Base-by-base conservation (phyloP, 768 basidiomycete genomes). In the Rhodotorula sphaerocarpa region DNA sequence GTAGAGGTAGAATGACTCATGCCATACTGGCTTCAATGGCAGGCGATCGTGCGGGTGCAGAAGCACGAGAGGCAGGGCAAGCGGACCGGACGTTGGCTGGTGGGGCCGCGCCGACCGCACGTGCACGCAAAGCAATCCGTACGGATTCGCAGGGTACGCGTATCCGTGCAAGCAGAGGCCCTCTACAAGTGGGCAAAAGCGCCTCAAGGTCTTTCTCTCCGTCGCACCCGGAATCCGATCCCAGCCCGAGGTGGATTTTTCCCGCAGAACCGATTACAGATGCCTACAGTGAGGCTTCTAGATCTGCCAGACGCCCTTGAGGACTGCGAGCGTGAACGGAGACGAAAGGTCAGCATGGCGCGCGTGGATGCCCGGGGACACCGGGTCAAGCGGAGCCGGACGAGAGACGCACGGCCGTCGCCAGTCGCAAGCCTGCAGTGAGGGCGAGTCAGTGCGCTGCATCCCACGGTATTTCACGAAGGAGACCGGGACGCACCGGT, bases 301-400 rank as follows among this genome's bases (percentile, higher is more conserved):
- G 84, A 88, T 89, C 70, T 85, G 86, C 90, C 90, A 97, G 75
- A 90, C 90, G 77, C 90, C 90, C 76, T 88, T 85, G 77, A 97
- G 86, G 77, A 95, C 92, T 96, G 73, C 33, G 67, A 3, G 33
- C 14, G 3, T 6, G 39, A 3, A 47, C 0, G 28, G 36, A 14
- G 23, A 15, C 21, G 23, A 21, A 20, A 27, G 27, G 41, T 30
- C 34, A 47, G 36, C 18, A 30, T 18, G 14, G 21, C 25, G 16
- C 20, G 5, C 20, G 16, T 31, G 2, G 7, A 23, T 3, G 34
- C 36, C 15, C n/a, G n/a, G 48, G 47, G n/a, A 16, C 7, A 7
- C 18, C 27, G 30, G 21, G 43, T n/a, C 21, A 28, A 30, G n/a
- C 23, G 18, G n/a, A 21, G 46, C 16, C 36, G 28, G 27, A 63